Evolutionary conservation across 768 basidiomycete genomes (phyloP), one percentile per base, ranked within the genome.

Genomic region (Pulveroboletus ravenelii): DNA sequence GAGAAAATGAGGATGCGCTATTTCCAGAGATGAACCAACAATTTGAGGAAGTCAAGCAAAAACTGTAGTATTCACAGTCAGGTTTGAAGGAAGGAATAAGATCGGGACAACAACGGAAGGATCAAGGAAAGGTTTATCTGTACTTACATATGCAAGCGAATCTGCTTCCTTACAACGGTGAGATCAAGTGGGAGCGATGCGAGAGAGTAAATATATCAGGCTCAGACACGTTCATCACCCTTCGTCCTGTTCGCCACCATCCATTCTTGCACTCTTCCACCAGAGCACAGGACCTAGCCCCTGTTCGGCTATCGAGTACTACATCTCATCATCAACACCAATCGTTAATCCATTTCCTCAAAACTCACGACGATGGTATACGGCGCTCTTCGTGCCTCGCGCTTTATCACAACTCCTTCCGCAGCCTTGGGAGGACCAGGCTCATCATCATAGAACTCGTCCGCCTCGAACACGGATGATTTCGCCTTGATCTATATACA

Each of bases 371-470:
- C 77, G 41, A 92, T 74, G 25, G 78, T 82, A 69, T 89, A 92
- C 3, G 87, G 86, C 3, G 86, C 74, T 62, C 70, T 64, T 27
- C 70, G 73, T 6, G 62, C 67, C 53, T 83, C 82, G 38, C 67
- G 68, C 56, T 74, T 73, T 3, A 80, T 72, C 43, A 74, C 72
- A 2, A 87, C 82, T 1, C 87, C 89, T 44, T 89, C 87, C 0
- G 75, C 68, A 39, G 82, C 83, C 60, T 85, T 88, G 1, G 86
- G 85, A 0, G 89, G 89, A 1, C 90, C 89, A 2, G 89, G 89
- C 53, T 91, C 89, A 56, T 89, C 87, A 56, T 93, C 90, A 56
- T 80, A 85, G 56, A 91, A 92, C 58, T 90, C 87, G 58, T 90
- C 90, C 3, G 76, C 74, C 60, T 92, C 89, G 5, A 92, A 89